Evolutionary conservation across 164 flowering plant genomes (phyloP).

Genomic region (Berberis thunbergii): DNA sequence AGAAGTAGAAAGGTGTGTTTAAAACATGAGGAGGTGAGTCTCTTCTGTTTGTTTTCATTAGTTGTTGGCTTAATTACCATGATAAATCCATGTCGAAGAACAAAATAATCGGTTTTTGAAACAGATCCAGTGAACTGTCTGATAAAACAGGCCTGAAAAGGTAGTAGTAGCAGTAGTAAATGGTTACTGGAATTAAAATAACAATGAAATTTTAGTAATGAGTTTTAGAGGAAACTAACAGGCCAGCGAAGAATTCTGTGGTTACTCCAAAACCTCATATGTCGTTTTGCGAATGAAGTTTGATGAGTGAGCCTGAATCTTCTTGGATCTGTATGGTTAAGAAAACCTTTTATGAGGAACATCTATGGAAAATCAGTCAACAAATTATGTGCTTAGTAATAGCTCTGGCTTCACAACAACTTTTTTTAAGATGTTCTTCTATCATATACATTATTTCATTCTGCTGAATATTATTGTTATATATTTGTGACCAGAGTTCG

Average conservation of each 20-base stretch:
- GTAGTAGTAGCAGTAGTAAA: neutral
- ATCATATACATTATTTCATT: too few relatives aligned
- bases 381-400: too few relatives aligned
- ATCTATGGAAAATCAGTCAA: neutral
- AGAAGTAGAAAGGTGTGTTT: neutral
- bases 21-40: neutral
- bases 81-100: conserved; percentile 71
- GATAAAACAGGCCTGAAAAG: conserved; percentile 39
- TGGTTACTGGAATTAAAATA: neutral
- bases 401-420: too few relatives aligned
- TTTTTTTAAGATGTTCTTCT: too few relatives aligned
- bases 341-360: neutral
- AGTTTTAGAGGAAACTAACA: conserved; percentile 21
- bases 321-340: conserved; percentile 34
- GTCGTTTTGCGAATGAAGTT: conserved; percentile 53
- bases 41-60: neutral
- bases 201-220: neutral
- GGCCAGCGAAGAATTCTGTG: conserved; percentile 40
- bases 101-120: conserved; percentile 48
- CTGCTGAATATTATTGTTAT: too few relatives aligned
- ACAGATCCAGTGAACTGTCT: conserved; percentile 45
- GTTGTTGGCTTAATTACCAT: conserved; percentile 22
- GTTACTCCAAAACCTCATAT: conserved; percentile 42
- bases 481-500: too few relatives aligned
- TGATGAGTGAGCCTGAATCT: conserved; percentile 48